A percentile compares a stretch with the other conserved stretches of the same genome.
Evolutionary conservation across 2,329 filamentous ascomycete species (phyloP).

Genomic region (Hypoxylon sp.): DNA sequence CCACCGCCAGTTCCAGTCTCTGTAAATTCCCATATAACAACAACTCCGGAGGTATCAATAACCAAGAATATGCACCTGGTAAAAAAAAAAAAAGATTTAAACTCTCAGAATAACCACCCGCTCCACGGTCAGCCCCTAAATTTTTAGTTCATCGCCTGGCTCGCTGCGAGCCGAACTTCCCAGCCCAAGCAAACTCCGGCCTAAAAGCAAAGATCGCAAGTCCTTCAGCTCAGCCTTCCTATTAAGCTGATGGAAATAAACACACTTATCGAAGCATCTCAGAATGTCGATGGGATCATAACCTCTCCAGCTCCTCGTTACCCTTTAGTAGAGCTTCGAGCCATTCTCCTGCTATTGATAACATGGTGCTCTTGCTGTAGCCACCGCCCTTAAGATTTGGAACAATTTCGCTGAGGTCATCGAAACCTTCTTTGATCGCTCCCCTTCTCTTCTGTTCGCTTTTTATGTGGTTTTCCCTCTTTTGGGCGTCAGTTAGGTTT

Average conservation of each 20-base stretch:
- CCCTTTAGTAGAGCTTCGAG: constrained; percentile 79
- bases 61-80: constrained; percentile 36
- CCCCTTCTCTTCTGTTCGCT: constrained; percentile 71
- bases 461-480: constrained; percentile 80
- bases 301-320: constrained; percentile 73
- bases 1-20: constrained; percentile 36
- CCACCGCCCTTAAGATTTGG: constrained; percentile 81
- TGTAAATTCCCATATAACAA: constrained; percentile 21
- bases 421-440: constrained; percentile 83
- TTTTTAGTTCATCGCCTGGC: constrained; percentile 27
- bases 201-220: constrained; percentile 32
- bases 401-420: constrained; percentile 82
- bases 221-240: constrained; percentile 8
- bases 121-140: constrained; percentile 16
- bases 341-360: constrained; percentile 82
- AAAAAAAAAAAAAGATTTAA: constrained; percentile 1
- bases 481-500: constrained; percentile 90
- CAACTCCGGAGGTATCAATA: constrained; percentile 46
- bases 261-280: constrained; percentile 23
- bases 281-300: constrained; percentile 50
- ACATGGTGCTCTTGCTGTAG: constrained; percentile 85
- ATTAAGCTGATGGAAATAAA: constrained; percentile 8
- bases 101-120: constrained; percentile 33
- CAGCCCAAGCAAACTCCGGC: constrained; percentile 40
- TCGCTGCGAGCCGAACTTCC: constrained; percentile 29